Percentiles rank a stretch among this genome's conserved stretches.
Evolutionary conservation across 768 basidiomycete genomes (phyloP).

Genomic region (Phaeolepiota aurea): DNA sequence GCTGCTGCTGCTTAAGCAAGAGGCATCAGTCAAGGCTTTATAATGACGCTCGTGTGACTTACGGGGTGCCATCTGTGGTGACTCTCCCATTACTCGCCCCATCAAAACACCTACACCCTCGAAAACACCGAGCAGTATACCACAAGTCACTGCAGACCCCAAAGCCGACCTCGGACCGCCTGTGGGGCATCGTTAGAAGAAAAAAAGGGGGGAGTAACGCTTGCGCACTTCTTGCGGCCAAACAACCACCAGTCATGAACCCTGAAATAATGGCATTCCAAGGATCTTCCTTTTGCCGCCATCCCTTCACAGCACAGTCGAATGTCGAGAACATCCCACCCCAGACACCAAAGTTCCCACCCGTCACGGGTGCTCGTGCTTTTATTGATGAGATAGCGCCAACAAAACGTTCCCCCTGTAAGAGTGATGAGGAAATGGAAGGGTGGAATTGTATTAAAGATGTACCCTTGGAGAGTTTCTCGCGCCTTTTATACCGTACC

Average conservation of each 20-base stretch:
- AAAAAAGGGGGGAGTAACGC: constrained; percentile 4
- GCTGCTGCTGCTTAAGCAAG: constrained; percentile 30
- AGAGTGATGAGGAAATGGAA: constrained; percentile 5
- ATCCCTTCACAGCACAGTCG: constrained; percentile 96
- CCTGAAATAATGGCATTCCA: constrained; percentile 99
- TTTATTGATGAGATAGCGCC: constrained; percentile 96
- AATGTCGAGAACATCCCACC: constrained; percentile 98
- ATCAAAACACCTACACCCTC: constrained; percentile 93
- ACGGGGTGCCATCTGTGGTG: constrained; percentile 78
- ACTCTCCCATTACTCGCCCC: constrained; percentile 74
- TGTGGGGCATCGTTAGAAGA: constrained; percentile 18
- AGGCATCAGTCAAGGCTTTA: constrained; percentile 5
- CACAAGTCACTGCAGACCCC: constrained; percentile 91
- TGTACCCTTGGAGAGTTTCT: constrained; percentile 90
- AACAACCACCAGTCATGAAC: constrained; percentile 95
- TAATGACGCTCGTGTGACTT: constrained; percentile 21
- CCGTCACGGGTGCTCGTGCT: constrained; percentile 95
- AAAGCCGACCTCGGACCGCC: constrained; percentile 90
- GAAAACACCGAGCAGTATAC: constrained; percentile 90
- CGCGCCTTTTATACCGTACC: constrained; percentile 98
- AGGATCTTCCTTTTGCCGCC: constrained; percentile 94
- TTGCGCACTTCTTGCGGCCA: constrained; percentile 85
- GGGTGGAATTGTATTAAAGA: constrained; percentile 6
- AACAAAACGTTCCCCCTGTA: constrained; percentile 85
- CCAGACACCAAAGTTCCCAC: constrained; percentile 94